Percentiles rank a stretch among this genome's conserved stretches.
phyloP scores from a whole-genome alignment of 2,329 filamentous ascomycete genomes.

The Fusarium succisae region DNA sequence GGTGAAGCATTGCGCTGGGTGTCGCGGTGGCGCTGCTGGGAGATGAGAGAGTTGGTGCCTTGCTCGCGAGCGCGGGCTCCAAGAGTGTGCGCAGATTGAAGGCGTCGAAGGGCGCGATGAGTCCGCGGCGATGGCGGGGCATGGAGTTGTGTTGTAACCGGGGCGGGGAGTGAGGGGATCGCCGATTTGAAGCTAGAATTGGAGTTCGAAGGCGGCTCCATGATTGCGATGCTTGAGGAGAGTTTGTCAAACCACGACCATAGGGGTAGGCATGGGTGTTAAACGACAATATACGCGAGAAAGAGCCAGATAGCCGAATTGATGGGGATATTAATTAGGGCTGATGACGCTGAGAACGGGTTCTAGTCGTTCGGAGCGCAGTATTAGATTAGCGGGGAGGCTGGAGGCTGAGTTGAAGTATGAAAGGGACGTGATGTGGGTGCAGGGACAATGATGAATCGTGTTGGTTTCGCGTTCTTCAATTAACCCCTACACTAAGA shows the following conservation, averaged over 20 bases:
- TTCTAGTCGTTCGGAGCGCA: background rate
- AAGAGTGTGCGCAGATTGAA: constrained; percentile 79
- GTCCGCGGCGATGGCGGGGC: constrained; percentile 70
- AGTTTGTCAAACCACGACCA: constrained; percentile 1
- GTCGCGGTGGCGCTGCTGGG: constrained; percentile 67
- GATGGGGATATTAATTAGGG: constrained; percentile 2
- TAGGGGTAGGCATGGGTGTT: background rate
- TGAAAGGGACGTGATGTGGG: constrained; percentile 9
- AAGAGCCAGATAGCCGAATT: background rate
- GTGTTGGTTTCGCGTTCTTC: constrained; percentile 40
- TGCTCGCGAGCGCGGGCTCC: constrained; percentile 64
- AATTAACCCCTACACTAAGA: background rate
- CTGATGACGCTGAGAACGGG: constrained; percentile 13
- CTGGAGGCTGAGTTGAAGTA: constrained; percentile 23
- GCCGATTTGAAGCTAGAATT: constrained; percentile 26
- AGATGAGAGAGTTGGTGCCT: constrained; percentile 65
- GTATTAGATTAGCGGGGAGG: constrained; percentile 26
- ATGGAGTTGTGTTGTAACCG: constrained; percentile 57
- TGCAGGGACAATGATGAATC: constrained; percentile 26
- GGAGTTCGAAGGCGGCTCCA: constrained; percentile 30
- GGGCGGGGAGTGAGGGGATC: constrained; percentile 38
- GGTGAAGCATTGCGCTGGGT: constrained; percentile 51
- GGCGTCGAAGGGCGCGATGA: constrained; percentile 74
- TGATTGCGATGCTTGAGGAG: constrained; percentile 14
- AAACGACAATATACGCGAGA: constrained; percentile 1